Evolutionary conservation across 2,329 filamentous ascomycete species (phyloP), one percentile per base, ranked within the genome.

Genomic region (Mariannaea sp.): DNA sequence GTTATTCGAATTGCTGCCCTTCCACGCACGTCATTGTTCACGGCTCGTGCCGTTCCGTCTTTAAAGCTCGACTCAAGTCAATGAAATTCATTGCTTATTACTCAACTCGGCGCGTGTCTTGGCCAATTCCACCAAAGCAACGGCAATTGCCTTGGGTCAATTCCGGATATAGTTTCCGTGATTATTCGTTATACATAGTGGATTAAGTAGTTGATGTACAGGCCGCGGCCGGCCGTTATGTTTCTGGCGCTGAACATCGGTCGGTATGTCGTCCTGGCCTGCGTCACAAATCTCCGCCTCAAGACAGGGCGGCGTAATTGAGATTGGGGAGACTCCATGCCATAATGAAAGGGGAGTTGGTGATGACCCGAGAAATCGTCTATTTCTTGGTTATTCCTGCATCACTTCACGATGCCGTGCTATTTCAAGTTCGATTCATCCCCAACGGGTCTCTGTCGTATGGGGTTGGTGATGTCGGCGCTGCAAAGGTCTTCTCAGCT

Each of bases 371-470:
- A n/a, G n/a, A n/a, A n/a, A n/a, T n/a, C n/a, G n/a, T n/a, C n/a
- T n/a, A n/a, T 36, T 7, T 16, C 8, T 14, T 41, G 20, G 14
- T 33, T 43, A 33, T 30, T 60, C 36, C n/a, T 40, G 26, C 30
- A 13, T 50, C 39, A 53, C 45, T 52, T 38, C 17, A 26, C 26
- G 22, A 20, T 4, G 22, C n/a, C n/a, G 33, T 14, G 14, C 13
- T 39, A 35, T 14, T 50, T 73, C 70, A 80, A 73, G 82, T 77
- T 62, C 76, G 74, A 67, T 84, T 83, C 79, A 84, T 82, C 49
- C 74, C 78, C 17, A 84, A 70, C 3, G 81, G 80, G 62, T 84
- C 80, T 68, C 81, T 76, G 47, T 75, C 71, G 41, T 76, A 13
- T 24, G 36, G 36, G 9, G 8, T 73, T 38, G 72, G 59, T 26